Percentiles rank a stretch among this genome's conserved stretches.
Evolutionary conservation across 106 monocot genomes (phyloP).

Genomic region (Dioscorea dumetorum): DNA sequence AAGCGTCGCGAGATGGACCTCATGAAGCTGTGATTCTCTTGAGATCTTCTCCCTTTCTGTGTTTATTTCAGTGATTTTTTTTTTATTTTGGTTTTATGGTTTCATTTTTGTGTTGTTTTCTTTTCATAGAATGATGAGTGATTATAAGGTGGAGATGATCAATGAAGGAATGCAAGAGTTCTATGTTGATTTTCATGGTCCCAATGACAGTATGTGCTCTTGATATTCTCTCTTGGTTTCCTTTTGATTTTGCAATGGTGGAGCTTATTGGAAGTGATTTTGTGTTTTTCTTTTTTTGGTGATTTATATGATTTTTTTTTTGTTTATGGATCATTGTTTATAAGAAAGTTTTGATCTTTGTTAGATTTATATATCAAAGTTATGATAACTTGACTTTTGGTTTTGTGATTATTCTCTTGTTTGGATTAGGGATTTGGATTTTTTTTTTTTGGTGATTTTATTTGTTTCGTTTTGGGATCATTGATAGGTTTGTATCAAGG

Average conservation of each 20-base stretch:
- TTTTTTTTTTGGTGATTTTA: neutral
- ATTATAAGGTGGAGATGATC: constrained; percentile 98
- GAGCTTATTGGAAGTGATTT: neutral
- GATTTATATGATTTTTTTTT: too few species aligned
- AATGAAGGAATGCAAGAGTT: constrained; percentile 99
- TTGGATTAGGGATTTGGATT: too few species aligned
- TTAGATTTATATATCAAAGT: too few species aligned
- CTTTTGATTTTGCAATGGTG: neutral
- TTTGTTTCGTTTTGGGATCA: neutral
- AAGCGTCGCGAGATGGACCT: constrained; percentile 76
- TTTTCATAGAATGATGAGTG: constrained; percentile 90
- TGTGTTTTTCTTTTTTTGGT: too few species aligned
- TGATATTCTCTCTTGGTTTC: too few species aligned
- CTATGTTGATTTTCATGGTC: constrained; percentile 82
- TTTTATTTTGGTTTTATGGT: constrained; percentile 1
- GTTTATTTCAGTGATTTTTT: neutral
- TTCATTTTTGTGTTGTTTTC: constrained; percentile 7
- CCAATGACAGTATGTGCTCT: constrained; percentile 59
- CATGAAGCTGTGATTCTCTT: constrained; percentile 52
- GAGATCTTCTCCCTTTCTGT: neutral
- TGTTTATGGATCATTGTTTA: too few species aligned
- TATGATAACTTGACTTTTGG: too few species aligned
- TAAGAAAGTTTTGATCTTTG: too few species aligned
- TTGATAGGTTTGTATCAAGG: constrained; percentile 62
- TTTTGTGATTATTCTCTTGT: too few species aligned